phyloP scores from a whole-genome alignment of 2,329 filamentous ascomycete genomes.

The Aphanocladium album region DNA sequence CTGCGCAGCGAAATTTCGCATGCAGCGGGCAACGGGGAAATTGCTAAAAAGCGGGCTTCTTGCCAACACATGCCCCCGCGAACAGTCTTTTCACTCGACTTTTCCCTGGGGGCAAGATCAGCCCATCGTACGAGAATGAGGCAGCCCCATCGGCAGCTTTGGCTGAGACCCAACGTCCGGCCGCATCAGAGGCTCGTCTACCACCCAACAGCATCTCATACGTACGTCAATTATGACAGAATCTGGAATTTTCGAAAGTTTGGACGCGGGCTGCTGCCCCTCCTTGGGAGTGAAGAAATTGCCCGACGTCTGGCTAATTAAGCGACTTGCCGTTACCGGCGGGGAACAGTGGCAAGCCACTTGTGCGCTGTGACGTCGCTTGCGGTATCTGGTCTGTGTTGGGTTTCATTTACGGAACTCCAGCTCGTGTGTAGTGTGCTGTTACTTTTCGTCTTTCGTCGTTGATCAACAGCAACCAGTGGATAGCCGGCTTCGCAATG shows the following conservation, averaged over 20 bases:
- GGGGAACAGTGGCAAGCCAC: background rate
- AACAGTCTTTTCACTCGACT: background rate
- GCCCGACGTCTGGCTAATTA: background rate
- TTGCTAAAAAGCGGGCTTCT: conserved; percentile 1
- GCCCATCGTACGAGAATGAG: conserved; percentile 13
- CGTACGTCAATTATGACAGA: background rate
- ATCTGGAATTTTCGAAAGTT: background rate
- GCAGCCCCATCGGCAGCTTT: background rate
- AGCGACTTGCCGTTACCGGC: background rate
- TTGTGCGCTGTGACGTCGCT: background rate
- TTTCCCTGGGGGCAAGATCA: conserved; percentile 5
- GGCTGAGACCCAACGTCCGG: background rate
- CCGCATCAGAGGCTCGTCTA: background rate
- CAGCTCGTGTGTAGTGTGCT: background rate
- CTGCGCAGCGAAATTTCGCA: background rate
- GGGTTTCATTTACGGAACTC: background rate
- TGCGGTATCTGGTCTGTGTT: background rate
- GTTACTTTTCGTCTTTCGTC: background rate
- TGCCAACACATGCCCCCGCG: background rate
- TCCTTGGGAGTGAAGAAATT: background rate
- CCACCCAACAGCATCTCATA: background rate
- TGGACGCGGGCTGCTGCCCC: background rate
- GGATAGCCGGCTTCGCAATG: background rate
- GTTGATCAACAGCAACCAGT: background rate
- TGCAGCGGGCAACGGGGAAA: background rate